Percentiles rank a stretch among this genome's conserved stretches.
These are phyloP conservation scores for Hibiscus syriacus DNA, from an alignment of 345 rosid genomes.

Conservation along the genomic window DNA sequence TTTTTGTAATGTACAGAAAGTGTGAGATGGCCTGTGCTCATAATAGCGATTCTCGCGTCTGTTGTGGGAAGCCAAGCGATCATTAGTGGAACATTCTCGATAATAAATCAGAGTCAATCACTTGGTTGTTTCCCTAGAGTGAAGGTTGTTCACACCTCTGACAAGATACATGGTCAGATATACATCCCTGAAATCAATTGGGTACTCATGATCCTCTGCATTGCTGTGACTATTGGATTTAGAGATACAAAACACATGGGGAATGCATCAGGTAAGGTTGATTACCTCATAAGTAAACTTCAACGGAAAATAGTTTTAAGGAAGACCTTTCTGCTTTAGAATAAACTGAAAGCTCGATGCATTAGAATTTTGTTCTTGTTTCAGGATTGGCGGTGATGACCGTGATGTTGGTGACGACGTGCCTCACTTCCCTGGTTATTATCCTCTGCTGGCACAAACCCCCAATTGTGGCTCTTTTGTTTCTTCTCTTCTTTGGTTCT, in stretches of 20 bases:
- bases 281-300: background rate
- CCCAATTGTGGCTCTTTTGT: slow-evolving; percentile 57
- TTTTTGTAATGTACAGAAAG: slow-evolving; percentile 36
- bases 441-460: slow-evolving; percentile 93
- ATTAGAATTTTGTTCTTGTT: slow-evolving; percentile 11
- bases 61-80: slow-evolving; percentile 99
- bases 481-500: slow-evolving; percentile 80
- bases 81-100: slow-evolving; percentile 96
- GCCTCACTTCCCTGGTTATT: slow-evolving; percentile 86
- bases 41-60: slow-evolving; percentile 88
- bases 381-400: slow-evolving; percentile 98
- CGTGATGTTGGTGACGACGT: slow-evolving; percentile 96
- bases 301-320: background rate
- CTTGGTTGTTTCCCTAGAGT: slow-evolving; percentile 96
- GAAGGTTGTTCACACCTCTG: slow-evolving; percentile 95
- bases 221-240: slow-evolving; percentile 95
- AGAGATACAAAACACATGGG: slow-evolving; percentile 94
- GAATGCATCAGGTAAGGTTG: slow-evolving; percentile 77
- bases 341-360: background rate
- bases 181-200: slow-evolving; percentile 98
- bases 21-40: slow-evolving; percentile 80
- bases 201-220: slow-evolving; percentile 96
- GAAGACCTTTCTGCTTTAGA: background rate
- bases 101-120: slow-evolving; percentile 99
- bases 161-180: slow-evolving; percentile 96